Conservation (phyloP, 2,329 filamentous ascomycete species). For the Neocucurbitaria cava region DNA sequence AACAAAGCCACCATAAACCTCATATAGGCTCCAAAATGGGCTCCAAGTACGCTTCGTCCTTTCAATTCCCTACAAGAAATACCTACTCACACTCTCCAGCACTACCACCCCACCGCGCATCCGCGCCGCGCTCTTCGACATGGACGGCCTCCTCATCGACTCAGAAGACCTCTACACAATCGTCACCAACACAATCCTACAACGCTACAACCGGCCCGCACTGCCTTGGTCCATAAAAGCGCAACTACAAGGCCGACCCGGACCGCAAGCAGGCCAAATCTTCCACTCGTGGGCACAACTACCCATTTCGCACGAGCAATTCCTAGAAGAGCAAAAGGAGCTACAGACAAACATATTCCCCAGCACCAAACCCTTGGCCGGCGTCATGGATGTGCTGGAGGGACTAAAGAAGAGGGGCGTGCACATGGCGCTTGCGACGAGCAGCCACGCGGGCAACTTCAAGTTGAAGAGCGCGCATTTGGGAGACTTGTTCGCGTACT, state of each 20-base stretch:
- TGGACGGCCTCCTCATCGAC: slow-evolving; percentile 95
- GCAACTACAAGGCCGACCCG: slow-evolving; percentile 73
- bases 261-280: slow-evolving; percentile 65
- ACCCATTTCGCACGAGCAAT: slow-evolving; percentile 75
- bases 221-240: slow-evolving; percentile 97
- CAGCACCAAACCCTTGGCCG: slow-evolving; percentile 76
- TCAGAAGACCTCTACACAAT: slow-evolving; percentile 89
- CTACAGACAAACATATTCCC: slow-evolving; percentile 79
- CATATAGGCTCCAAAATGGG: slow-evolving; percentile 15
- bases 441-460: slow-evolving; percentile 75
- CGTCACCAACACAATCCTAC: slow-evolving; percentile 82
- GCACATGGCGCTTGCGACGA: slow-evolving; percentile 87
- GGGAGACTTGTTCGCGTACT: slow-evolving; percentile 66
- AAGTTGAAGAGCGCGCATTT: slow-evolving; percentile 73
- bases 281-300: slow-evolving; percentile 85
- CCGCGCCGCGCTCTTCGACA: slow-evolving; percentile 94
- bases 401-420: slow-evolving; percentile 66
- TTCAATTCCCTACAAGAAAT: background rate
- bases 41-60: slow-evolving; percentile 15
- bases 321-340: slow-evolving; percentile 63
- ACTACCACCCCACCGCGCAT: slow-evolving; percentile 68
- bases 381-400: slow-evolving; percentile 72
- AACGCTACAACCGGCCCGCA: slow-evolving; percentile 71
- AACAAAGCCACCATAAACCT: background rate
- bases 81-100: slow-evolving; percentile 6